A percentile compares a stretch with the other conserved stretches of the same genome.
Evolutionary conservation across 75 land plant species (phyloP).

Genomic region (Cryptomeria japonica): DNA sequence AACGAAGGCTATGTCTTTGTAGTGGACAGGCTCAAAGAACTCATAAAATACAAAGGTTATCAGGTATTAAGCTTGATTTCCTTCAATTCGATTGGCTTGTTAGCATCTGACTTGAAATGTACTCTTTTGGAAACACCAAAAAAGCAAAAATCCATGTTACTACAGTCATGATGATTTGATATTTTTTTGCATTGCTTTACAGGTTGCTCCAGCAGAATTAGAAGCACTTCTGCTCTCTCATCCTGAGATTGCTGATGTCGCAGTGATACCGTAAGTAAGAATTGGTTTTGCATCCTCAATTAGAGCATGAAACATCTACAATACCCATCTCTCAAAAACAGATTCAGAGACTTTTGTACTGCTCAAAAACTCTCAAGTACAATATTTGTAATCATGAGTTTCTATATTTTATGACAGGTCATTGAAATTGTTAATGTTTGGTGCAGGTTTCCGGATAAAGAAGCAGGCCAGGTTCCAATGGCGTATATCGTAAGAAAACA

Average conservation of each 20-base stretch:
- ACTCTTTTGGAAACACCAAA: too few species aligned
- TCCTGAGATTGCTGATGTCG: slow-evolving; percentile 61
- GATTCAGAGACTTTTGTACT: not conserved
- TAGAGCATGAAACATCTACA: not conserved
- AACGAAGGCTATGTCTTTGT: slow-evolving; percentile 40
- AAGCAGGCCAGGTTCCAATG: slow-evolving; percentile 76
- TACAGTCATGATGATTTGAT: not conserved
- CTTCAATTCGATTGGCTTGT: not conserved
- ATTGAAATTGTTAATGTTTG: not conserved
- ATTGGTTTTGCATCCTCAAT: not conserved
- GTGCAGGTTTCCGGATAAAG: slow-evolving; percentile 68
- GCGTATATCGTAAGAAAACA: slow-evolving; percentile 65
- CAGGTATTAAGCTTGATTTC: slow-evolving; percentile 40
- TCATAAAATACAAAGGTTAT: slow-evolving; percentile 90
- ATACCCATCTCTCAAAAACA: not conserved
- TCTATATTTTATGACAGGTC: not conserved
- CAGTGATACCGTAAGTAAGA: slow-evolving; percentile 67
- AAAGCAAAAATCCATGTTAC: too few species aligned
- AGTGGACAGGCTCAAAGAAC: slow-evolving; percentile 84
- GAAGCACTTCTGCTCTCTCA: slow-evolving; percentile 20
- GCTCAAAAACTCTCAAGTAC: not conserved
- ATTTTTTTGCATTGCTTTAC: not conserved
- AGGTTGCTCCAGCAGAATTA: slow-evolving; percentile 76
- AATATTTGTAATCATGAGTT: not conserved
- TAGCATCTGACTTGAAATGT: too few species aligned